These are phyloP conservation scores for Collybia sp. DNA, from an alignment of 768 basidiomycete species.

Conservation along the genomic window DNA sequence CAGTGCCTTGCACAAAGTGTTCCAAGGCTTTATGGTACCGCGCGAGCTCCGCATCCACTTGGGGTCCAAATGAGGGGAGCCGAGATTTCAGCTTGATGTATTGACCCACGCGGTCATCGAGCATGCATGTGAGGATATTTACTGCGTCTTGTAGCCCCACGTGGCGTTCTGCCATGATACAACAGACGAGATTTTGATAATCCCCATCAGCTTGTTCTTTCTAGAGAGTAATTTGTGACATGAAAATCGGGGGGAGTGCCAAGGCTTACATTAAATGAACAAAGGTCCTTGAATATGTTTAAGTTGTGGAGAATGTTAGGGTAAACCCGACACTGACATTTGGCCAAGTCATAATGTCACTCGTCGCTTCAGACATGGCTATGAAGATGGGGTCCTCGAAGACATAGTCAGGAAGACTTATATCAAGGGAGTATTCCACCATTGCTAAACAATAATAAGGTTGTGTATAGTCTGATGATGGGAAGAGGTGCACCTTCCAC, in stretches of 20 bases:
- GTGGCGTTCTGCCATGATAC: constrained; percentile 15
- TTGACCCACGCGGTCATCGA: constrained; percentile 12
- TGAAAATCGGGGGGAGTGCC: neutral
- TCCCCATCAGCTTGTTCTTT: constrained; percentile 25
- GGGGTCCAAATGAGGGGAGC: constrained; percentile 17
- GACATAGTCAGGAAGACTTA: constrained; percentile 10
- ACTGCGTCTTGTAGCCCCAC: constrained; percentile 20
- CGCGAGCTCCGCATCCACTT: constrained; percentile 7
- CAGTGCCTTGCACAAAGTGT: constrained; percentile 11
- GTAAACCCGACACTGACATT: constrained; percentile 8
- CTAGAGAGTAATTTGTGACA: constrained; percentile 3
- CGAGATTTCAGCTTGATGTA: constrained; percentile 15
- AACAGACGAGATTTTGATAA: constrained; percentile 20
- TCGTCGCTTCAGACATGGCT: constrained; percentile 14
- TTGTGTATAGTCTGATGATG: neutral
- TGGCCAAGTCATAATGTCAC: constrained; percentile 17
- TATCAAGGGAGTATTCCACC: constrained; percentile 12
- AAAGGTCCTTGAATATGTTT: constrained; percentile 12
- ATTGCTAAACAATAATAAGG: constrained; percentile 6
- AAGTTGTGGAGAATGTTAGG: neutral
- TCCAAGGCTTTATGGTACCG: constrained; percentile 9
- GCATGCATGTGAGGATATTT: constrained; percentile 15
- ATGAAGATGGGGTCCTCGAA: constrained; percentile 11
- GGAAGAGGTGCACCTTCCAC: constrained; percentile 9
- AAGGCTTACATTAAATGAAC: constrained; percentile 16